Conservation (phyloP, 805 yeast genomes). For the Helenozyma baotianmanensis region DNA sequence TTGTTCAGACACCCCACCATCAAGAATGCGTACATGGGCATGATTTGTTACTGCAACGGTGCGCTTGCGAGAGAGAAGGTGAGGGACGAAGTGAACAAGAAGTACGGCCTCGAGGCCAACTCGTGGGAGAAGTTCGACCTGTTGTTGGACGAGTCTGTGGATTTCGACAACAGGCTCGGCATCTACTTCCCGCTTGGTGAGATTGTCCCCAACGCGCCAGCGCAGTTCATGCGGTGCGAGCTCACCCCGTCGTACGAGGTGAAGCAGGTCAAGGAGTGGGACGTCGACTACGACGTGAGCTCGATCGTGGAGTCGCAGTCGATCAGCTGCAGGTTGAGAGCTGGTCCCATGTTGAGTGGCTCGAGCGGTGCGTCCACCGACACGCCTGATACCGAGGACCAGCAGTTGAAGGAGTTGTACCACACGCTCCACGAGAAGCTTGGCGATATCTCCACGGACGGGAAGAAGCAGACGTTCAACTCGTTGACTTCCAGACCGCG, state of each 20-base stretch:
- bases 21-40: constrained; percentile 77
- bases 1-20: constrained; percentile 83
- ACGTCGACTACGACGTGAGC: constrained; percentile 59
- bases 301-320: constrained; percentile 87
- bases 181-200: constrained; percentile 88
- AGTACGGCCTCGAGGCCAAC: constrained; percentile 28
- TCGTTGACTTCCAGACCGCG: constrained; percentile 55
- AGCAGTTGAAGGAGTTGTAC: constrained; percentile 16
- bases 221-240: constrained; percentile 54
- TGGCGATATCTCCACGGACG: constrained; percentile 47
- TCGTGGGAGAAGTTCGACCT: constrained; percentile 63
- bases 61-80: constrained; percentile 78
- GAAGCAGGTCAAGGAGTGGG: constrained; percentile 31
- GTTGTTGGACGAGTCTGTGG: constrained; percentile 37
- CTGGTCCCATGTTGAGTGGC: constrained; percentile 66
- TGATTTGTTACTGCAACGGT: constrained; percentile 93
- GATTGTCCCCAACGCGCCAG: constrained; percentile 76
- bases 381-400: constrained; percentile 3
- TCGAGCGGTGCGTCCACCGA: constrained; percentile 2
- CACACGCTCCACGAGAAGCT: constrained; percentile 26
- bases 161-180: constrained; percentile 53
- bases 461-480: constrained; percentile 39
- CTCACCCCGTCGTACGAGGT: constrained; percentile 28
- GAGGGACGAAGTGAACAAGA: constrained; percentile 56
- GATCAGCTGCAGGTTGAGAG: constrained; percentile 72